Conservation (phyloP, 1,284 basidiomycete genomes). For the Gymnopus androsaceus region DNA sequence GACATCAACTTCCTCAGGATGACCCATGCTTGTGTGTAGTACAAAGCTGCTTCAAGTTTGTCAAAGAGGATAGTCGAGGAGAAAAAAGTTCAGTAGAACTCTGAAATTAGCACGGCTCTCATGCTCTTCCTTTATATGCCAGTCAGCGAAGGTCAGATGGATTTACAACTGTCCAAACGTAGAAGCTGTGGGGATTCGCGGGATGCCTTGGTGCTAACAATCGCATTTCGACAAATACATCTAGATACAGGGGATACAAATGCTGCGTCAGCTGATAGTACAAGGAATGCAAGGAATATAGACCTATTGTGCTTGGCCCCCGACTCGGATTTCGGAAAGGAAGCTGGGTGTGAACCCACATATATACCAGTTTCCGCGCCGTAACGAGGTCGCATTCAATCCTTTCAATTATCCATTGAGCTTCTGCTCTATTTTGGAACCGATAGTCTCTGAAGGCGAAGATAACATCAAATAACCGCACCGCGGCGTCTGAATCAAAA, state of each 20-base stretch:
- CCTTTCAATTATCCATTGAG: background rate
- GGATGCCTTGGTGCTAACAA: background rate
- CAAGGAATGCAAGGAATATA: background rate
- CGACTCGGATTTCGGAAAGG: background rate
- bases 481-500: background rate
- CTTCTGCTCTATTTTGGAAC: background rate
- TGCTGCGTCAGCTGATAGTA: background rate
- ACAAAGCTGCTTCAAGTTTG: background rate
- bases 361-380: background rate
- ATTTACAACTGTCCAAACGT: background rate
- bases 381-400: background rate
- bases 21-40: background rate
- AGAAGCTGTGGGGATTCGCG: background rate
- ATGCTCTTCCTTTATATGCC: background rate
- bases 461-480: background rate
- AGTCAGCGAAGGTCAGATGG: background rate
- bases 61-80: background rate
- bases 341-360: background rate
- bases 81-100: background rate
- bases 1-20: conserved; percentile 68
- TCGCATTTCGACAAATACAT: background rate
- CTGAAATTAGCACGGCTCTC: background rate
- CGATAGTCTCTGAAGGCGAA: background rate
- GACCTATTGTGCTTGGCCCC: background rate
- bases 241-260: background rate